These are phyloP conservation scores for Aspergillus eucalypticola DNA, from an alignment of 2,329 filamentous ascomycete species.

Conservation along the genomic window DNA sequence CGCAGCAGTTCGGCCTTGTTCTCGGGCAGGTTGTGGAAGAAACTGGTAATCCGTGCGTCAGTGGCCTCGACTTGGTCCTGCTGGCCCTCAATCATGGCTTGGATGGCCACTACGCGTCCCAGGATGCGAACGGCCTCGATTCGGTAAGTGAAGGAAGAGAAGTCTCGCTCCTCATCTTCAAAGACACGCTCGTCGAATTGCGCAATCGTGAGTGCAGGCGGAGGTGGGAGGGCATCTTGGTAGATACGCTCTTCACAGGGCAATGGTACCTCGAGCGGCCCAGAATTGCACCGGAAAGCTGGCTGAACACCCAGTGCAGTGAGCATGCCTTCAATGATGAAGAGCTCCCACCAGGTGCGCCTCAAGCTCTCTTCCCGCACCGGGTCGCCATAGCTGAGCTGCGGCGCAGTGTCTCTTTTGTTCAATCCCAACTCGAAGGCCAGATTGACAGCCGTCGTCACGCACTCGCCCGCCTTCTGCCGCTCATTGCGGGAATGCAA, in stretches of 20 bases:
- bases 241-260: constrained; percentile 79
- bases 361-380: constrained; percentile 80
- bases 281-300: constrained; percentile 66
- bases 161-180: constrained; percentile 63
- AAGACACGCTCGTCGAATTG: constrained; percentile 81
- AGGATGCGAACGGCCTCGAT: constrained; percentile 79
- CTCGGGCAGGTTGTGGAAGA: constrained; percentile 75
- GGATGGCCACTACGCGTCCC: constrained; percentile 65
- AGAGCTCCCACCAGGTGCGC: constrained; percentile 87
- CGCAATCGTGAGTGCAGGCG: constrained; percentile 61
- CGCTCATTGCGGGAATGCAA: constrained; percentile 76
- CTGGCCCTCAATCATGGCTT: constrained; percentile 41
- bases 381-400: constrained; percentile 64
- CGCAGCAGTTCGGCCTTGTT: constrained; percentile 70
- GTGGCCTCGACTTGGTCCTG: constrained; percentile 62
- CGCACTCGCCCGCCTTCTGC: constrained; percentile 65
- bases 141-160: constrained; percentile 83
- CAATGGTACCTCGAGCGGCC: constrained; percentile 67
- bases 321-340: constrained; percentile 80
- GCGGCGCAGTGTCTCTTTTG: constrained; percentile 64
- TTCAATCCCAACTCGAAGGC: constrained; percentile 78
- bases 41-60: constrained; percentile 65
- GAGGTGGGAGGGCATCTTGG: constrained; percentile 56
- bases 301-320: constrained; percentile 63
- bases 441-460: constrained; percentile 67